Conservation (phyloP, 2,329 filamentous ascomycete genomes). For the Neocatenulostroma microsporum region DNA sequence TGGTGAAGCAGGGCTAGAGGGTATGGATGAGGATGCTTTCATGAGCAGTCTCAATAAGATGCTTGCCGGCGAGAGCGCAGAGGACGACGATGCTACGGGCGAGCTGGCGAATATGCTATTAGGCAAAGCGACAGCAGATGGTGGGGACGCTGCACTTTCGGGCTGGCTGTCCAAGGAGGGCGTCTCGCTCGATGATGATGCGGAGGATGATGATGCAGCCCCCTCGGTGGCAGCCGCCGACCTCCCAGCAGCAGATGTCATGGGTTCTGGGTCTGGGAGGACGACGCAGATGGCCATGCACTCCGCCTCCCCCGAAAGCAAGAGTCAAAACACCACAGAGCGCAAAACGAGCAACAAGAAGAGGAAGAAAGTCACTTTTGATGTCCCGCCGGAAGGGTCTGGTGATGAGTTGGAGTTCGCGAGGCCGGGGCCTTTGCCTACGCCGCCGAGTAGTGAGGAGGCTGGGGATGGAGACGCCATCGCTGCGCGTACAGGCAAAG, state of each 20-base stretch:
- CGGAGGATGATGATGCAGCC: too few species aligned
- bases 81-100: conserved; percentile 37
- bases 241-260: too few species aligned
- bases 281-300: conserved; percentile 13
- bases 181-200: conserved; percentile 22
- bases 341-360: conserved; percentile 3
- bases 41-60: conserved; percentile 39
- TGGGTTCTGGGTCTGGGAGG: too few species aligned
- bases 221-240: too few species aligned
- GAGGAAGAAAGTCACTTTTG: conserved; percentile 5
- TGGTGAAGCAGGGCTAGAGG: conserved; percentile 28
- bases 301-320: conserved; percentile 13
- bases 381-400: too few species aligned
- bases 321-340: too few species aligned
- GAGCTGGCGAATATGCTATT: conserved; percentile 38
- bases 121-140: conserved; percentile 22
- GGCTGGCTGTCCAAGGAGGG: conserved; percentile 29
- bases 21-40: conserved; percentile 37
- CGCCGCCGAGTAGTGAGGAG: neutral
- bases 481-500: too few species aligned
- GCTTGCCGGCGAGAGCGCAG: conserved; percentile 33
- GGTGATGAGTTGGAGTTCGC: too few species aligned
- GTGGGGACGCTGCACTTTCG: conserved; percentile 19
- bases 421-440: neutral
- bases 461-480: too few species aligned